Evolutionary conservation across 352 stramenopile species (phyloP), one percentile per base, ranked within the genome.

Genomic region (Globisporangium acanthophoron): DNA sequence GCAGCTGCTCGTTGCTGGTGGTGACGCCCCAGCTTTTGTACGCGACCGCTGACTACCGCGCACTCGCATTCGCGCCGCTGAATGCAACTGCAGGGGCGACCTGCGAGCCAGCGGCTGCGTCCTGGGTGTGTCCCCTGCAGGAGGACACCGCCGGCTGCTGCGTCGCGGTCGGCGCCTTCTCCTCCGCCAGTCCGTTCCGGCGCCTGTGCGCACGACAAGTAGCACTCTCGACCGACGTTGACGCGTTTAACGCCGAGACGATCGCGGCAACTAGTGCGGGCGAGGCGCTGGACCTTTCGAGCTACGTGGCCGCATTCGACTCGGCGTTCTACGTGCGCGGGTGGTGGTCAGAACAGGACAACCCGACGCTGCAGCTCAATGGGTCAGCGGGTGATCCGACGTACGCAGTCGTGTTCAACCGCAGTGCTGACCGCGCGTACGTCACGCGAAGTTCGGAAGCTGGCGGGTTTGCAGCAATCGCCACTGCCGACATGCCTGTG

Each of bases 301-400:
- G 21, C 9, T 39, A 35, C 44, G 29, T 64, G 33, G 43, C 43
- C 6, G 44, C 51, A 8, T 56, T 52, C 15, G 54, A 52, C 13
- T 35, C 51, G 39, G 13, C 68, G n/a, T 41, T 41, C 37, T 65
- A 65, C 43, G 51, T 65, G 8, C 64, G 60, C 5, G 61, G 64
- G 7, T 40, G 33, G 20, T 71, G 60, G 64, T 35, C 3, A 6
- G 33, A 15, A 13, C 39, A 44, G 11, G 35, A 40, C 7, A 15
- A 13, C 35, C 35, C 35, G 7, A 40, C 8, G 11, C 35, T 40
- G 35, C 35, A 40, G 35, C 11, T 40, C 35, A 40, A 13, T 13
- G 35, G 35, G 9, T 40, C 35, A 3, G 35, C 35, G 35, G 9
- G 11, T 2, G 35, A 40, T 2, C 35, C 35, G 9, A 15, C 35